These are phyloP conservation scores for Vaccinium corymbosum DNA, from an alignment of 148 eudicot genomes.

Conservation along the genomic window DNA sequence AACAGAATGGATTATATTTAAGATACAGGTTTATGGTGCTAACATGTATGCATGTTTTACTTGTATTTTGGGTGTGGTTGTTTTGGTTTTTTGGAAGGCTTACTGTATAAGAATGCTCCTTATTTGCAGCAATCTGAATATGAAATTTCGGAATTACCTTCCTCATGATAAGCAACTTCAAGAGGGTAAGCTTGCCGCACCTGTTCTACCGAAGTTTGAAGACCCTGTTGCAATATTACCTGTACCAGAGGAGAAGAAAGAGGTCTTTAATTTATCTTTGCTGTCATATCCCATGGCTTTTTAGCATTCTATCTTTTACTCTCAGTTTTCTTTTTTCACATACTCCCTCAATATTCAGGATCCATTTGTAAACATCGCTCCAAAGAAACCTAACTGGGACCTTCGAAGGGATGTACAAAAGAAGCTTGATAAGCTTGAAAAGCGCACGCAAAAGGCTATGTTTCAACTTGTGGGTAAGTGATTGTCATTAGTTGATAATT, in stretches of 20 bases:
- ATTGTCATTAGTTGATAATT: neutral
- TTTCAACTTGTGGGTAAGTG: conserved; percentile 70
- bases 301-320: conserved; percentile 6
- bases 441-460: conserved; percentile 82
- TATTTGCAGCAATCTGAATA: conserved; percentile 47
- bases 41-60: neutral
- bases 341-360: conserved; percentile 44
- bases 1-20: neutral
- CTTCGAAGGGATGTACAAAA: conserved; percentile 92
- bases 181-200: conserved; percentile 90
- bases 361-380: conserved; percentile 95
- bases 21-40: neutral
- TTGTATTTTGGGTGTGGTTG: neutral
- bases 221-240: conserved; percentile 74
- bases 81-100: conserved; percentile 4
- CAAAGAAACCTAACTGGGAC: conserved; percentile 98
- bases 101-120: neutral
- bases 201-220: conserved; percentile 84
- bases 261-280: conserved; percentile 40
- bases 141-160: conserved; percentile 93
- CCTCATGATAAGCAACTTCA: conserved; percentile 96
- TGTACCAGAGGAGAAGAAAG: conserved; percentile 67
- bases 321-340: neutral
- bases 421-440: conserved; percentile 91
- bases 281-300: conserved; percentile 2